Evolutionary conservation across 176 grass and related monocot genomes (phyloP).

Genomic region (Phyllostachys edulis): DNA sequence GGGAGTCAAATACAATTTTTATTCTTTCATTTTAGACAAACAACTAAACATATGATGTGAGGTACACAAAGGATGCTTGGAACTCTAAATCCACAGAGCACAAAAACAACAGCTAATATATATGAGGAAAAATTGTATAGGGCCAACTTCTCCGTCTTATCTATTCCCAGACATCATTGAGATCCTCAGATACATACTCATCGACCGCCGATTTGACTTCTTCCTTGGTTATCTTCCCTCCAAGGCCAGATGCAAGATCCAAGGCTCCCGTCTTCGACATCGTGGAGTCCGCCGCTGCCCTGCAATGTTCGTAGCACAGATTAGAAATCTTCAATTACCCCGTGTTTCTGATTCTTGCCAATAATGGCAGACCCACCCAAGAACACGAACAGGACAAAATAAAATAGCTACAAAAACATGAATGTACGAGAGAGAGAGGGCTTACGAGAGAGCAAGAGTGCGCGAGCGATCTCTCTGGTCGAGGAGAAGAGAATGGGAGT

Average conservation of each 20-base stretch:
- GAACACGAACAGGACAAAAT: neutral
- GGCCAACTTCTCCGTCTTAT: neutral
- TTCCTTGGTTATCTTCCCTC: conserved; percentile 58
- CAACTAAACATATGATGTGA: neutral
- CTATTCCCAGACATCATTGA: neutral
- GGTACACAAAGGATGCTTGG: neutral
- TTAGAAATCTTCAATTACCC: neutral
- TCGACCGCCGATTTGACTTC: conserved; percentile 62
- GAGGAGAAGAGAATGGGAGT: neutral
- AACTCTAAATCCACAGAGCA: neutral
- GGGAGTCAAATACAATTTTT: no score
- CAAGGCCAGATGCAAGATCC: conserved; percentile 62
- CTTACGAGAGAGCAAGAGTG: neutral
- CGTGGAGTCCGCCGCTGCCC: neutral
- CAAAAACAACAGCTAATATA: neutral
- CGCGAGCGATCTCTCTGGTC: neutral
- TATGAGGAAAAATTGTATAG: neutral
- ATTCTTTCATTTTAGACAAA: neutral
- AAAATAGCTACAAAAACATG: neutral
- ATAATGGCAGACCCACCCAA: neutral
- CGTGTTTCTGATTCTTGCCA: neutral
- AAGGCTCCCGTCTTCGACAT: conserved; percentile 59
- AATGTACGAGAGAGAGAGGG: neutral
- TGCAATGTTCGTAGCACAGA: neutral
- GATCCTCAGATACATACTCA: conserved; percentile 37